These are phyloP conservation scores for Corylus avellana DNA, from an alignment of 306 rosid genomes.

Conservation along the genomic window DNA sequence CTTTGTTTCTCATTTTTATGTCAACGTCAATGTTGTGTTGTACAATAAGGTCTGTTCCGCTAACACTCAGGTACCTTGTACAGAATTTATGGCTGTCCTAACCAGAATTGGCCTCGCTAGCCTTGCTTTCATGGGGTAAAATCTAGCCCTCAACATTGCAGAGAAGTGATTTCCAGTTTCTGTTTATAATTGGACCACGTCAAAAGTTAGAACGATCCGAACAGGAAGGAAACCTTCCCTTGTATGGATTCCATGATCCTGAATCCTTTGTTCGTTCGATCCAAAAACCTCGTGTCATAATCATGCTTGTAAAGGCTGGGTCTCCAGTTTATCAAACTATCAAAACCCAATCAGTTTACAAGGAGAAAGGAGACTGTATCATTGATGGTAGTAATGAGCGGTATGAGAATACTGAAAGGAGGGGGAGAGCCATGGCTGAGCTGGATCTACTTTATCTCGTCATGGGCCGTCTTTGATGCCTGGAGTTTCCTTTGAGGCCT, in stretches of 20 bases:
- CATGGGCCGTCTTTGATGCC: conserved; percentile 49
- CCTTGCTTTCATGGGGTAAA: conserved; percentile 45
- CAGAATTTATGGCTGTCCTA: conserved; percentile 20
- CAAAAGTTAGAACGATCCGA: conserved; percentile 38
- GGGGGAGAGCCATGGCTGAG: conserved; percentile 35
- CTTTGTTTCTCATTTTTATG: not conserved
- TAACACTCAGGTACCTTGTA: not conserved
- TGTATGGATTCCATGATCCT: conserved; percentile 42
- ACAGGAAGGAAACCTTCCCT: conserved; percentile 36
- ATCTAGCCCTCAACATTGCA: conserved; percentile 44
- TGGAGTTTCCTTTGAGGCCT: conserved; percentile 42
- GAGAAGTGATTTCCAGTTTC: conserved; percentile 43
- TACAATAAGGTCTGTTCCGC: not conserved
- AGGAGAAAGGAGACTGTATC: conserved; percentile 47
- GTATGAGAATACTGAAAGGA: conserved; percentile 12
- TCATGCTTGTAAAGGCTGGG: conserved; percentile 50
- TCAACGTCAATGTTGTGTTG: not conserved
- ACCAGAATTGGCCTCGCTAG: conserved; percentile 48
- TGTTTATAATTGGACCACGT: conserved; percentile 39
- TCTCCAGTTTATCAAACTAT: conserved; percentile 44
- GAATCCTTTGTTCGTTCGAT: conserved; percentile 40
- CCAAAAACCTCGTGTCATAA: conserved; percentile 41
- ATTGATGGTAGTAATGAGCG: conserved; percentile 47
- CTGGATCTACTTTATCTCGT: conserved; percentile 38
- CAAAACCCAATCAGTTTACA: conserved; percentile 32